These are phyloP conservation scores for Fusarium sp. DNA, from an alignment of 2,329 filamentous ascomycete species.

Conservation along the genomic window DNA sequence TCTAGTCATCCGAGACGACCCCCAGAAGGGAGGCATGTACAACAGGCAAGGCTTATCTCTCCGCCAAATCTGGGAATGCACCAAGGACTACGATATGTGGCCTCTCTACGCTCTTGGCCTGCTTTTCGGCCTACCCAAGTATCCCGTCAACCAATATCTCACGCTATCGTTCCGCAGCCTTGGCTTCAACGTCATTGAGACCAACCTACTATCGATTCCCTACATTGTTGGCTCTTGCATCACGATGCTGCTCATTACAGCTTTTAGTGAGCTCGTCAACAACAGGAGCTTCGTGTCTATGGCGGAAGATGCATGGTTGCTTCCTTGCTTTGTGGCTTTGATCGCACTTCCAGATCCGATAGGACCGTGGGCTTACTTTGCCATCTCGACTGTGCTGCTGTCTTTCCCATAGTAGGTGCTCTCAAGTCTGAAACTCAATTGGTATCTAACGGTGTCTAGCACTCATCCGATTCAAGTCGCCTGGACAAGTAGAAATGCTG, in stretches of 20 bases:
- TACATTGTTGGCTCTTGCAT: constrained; percentile 62
- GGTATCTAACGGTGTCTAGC: no score
- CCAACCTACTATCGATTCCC: constrained; percentile 66
- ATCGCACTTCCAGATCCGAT: constrained; percentile 50
- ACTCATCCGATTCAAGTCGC: no score
- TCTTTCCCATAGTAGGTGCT: no score
- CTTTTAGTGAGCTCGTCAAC: constrained; percentile 63
- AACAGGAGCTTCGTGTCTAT: constrained; percentile 62
- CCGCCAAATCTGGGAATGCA: constrained; percentile 58
- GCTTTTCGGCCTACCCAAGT: constrained; percentile 61
- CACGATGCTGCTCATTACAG: constrained; percentile 54
- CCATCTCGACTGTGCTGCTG: no score
- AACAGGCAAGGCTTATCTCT: constrained; percentile 59
- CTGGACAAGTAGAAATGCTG: no score
- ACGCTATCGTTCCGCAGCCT: constrained; percentile 64
- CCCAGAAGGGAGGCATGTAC: no score
- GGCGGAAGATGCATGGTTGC: constrained; percentile 64
- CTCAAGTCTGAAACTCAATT: no score
- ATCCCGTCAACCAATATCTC: constrained; percentile 62
- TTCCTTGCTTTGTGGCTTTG: constrained; percentile 66
- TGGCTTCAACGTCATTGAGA: constrained; percentile 55
- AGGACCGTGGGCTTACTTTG: no score
- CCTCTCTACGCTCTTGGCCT: constrained; percentile 63
- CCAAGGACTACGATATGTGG: constrained; percentile 67
- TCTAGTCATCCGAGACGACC: no score